phyloP scores from a whole-genome alignment of 2,329 filamentous ascomycete species.

The Hymenoscyphus linearis region DNA sequence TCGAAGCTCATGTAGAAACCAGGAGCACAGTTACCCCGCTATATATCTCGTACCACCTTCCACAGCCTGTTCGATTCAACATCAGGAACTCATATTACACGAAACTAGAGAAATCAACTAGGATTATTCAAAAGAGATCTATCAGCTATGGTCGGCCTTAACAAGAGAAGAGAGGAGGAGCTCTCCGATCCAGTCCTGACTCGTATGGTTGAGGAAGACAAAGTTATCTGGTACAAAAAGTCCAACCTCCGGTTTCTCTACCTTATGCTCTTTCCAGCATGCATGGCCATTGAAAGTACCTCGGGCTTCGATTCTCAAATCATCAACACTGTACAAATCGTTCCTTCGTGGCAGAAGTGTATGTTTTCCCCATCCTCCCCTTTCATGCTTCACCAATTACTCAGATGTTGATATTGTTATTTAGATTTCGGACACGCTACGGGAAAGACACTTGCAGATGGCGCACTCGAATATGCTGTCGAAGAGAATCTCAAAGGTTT shows the following conservation, averaged over 20 bases:
- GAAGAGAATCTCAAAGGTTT: constrained; percentile 37
- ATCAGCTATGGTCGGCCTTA: neutral
- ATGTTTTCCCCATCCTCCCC: constrained; percentile 1
- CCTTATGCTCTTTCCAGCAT: constrained; percentile 40
- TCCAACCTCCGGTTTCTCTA: constrained; percentile 36
- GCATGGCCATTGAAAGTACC: constrained; percentile 49
- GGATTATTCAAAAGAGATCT: neutral
- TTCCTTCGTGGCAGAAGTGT: constrained; percentile 32
- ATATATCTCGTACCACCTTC: neutral
- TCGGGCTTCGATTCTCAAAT: constrained; percentile 49
- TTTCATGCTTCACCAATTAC: neutral
- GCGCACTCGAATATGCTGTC: neutral
- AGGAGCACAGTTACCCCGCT: neutral
- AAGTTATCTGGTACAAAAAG: constrained; percentile 36
- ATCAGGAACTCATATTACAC: neutral
- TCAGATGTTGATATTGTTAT: neutral
- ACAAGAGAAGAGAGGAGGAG: neutral
- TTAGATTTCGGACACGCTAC: constrained; percentile 4
- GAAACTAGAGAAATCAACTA: neutral
- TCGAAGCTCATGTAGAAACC: neutral
- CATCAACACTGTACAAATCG: constrained; percentile 40
- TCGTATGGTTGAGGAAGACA: constrained; percentile 36
- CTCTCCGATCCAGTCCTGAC: constrained; percentile 34
- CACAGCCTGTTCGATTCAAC: neutral
- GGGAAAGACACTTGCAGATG: constrained; percentile 3